phyloP scores from a whole-genome alignment of 768 basidiomycete genomes.

The Russula lepida region DNA sequence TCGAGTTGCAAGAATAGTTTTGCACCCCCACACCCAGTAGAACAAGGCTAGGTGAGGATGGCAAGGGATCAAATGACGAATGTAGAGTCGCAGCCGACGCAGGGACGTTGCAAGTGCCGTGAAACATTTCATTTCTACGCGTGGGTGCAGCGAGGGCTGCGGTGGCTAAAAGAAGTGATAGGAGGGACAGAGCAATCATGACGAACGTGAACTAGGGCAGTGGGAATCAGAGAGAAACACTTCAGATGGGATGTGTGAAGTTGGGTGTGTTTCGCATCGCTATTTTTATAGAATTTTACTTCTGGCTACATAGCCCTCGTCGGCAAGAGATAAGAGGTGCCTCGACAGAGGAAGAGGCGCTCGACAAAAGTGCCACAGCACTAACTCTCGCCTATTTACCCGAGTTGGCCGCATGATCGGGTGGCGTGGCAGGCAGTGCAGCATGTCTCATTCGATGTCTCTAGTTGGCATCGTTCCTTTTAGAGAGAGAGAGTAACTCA shows the following conservation, averaged over 20 bases:
- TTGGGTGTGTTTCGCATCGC: neutral
- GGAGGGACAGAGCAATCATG: neutral
- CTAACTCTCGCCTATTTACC: too few relatives aligned
- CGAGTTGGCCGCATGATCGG: too few relatives aligned
- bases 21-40: neutral
- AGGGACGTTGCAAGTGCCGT: neutral
- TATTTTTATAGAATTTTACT: neutral
- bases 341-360: too few relatives aligned
- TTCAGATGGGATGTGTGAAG: neutral
- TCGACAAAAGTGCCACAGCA: too few relatives aligned
- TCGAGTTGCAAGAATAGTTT: constrained; percentile 2
- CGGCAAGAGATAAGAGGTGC: too few relatives aligned
- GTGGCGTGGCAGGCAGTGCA: too few relatives aligned
- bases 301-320: neutral
- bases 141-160: neutral
- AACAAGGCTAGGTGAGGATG: neutral
- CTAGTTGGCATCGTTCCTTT: too few relatives aligned
- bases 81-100: neutral
- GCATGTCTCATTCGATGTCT: too few relatives aligned
- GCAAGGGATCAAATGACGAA: neutral
- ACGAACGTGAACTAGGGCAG: neutral
- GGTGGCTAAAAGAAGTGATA: neutral
- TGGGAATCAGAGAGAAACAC: too few relatives aligned
- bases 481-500: too few relatives aligned
- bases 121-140: neutral